Percentiles rank a stretch among this genome's conserved stretches.
Evolutionary conservation across 2,329 filamentous ascomycete species (phyloP).

Genomic region (Tothia fuscella): DNA sequence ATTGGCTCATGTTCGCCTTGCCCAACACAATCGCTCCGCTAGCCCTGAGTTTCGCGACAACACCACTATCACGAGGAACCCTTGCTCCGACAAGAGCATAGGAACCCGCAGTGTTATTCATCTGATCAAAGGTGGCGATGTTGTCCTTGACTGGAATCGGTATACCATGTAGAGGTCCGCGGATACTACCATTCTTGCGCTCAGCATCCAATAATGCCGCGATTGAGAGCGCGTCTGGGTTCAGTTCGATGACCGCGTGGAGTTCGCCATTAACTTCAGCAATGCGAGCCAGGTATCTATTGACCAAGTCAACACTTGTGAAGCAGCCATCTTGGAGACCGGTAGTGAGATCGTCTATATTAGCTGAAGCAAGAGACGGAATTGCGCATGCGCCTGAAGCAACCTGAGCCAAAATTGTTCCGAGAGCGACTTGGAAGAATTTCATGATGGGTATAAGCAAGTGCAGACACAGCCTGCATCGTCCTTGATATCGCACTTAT

Average conservation of each 20-base stretch:
- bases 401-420: no score
- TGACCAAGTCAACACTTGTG: constrained; percentile 44
- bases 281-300: constrained; percentile 13
- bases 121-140: constrained; percentile 53
- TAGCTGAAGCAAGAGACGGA: no score
- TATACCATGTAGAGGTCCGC: constrained; percentile 60
- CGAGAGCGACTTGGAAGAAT: no score
- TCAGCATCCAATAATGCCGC: constrained; percentile 50
- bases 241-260: constrained; percentile 46
- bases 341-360: constrained; percentile 36
- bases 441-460: no score
- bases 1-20: constrained; percentile 46
- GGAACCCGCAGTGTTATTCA: constrained; percentile 64
- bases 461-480: no score
- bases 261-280: neutral
- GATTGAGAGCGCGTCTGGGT: constrained; percentile 54
- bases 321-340: constrained; percentile 36
- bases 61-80: constrained; percentile 54
- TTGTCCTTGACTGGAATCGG: constrained; percentile 67
- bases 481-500: no score
- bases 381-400: no score
- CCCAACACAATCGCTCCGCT: constrained; percentile 59
- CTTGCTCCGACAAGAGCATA: constrained; percentile 55
- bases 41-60: constrained; percentile 48
- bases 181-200: constrained; percentile 41